Conservation (phyloP, 2,329 filamentous ascomycete genomes). For the Paraphaeosphaeria sporulosa region DNA sequence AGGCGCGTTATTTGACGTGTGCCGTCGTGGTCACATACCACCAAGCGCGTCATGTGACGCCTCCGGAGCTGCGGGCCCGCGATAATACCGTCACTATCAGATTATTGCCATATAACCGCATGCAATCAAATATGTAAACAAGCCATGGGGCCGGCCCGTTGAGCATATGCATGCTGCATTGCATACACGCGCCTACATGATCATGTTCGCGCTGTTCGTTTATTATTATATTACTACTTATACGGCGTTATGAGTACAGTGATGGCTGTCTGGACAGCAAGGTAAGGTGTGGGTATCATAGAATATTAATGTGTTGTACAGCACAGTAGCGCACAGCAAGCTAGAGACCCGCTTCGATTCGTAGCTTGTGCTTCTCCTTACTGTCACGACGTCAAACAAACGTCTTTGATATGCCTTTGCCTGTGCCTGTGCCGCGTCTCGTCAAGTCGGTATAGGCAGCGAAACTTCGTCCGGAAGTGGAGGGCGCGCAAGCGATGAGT, state of each 20-base stretch:
- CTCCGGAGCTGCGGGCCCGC: not conserved
- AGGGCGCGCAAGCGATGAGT: not conserved
- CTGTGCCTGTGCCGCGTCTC: not conserved
- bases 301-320: conserved; percentile 1
- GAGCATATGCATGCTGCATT: not conserved
- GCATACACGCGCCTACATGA: not conserved
- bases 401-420: not conserved
- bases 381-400: not conserved
- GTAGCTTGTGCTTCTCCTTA: not conserved
- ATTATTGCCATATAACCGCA: not conserved
- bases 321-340: not conserved
- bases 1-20: not conserved
- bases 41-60: conserved; percentile 4
- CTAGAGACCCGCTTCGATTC: not conserved
- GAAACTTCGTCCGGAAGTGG: not conserved
- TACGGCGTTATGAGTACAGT: not conserved
- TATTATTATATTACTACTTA: not conserved
- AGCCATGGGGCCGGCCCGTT: not conserved
- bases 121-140: not conserved
- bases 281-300: conserved; percentile 10
- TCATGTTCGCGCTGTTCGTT: not conserved
- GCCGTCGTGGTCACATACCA: not conserved
- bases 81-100: not conserved
- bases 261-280: conserved; percentile 3
- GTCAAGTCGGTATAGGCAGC: not conserved